A percentile compares a stretch with the other conserved stretches of the same genome.
These are phyloP conservation scores for Euryodendron excelsum DNA, from an alignment of 148 eudicot genomes.

Conservation along the genomic window DNA sequence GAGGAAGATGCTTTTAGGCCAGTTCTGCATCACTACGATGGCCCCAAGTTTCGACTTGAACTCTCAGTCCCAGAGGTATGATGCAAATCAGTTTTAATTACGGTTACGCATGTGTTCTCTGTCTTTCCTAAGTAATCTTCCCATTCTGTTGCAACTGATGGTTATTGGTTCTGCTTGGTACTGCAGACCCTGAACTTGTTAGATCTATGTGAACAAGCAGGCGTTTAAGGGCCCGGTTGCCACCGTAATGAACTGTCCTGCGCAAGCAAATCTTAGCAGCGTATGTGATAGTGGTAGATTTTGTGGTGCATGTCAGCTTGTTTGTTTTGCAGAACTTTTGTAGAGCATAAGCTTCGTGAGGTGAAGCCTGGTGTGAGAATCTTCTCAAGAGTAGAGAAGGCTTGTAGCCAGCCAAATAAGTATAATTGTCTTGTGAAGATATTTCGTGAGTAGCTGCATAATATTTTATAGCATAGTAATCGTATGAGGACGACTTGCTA, in stretches of 20 bases:
- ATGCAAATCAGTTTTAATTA: not conserved
- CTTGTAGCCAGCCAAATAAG: conserved; percentile 33
- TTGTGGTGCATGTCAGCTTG: conserved; percentile 22
- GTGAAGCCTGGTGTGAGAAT: conserved; percentile 42
- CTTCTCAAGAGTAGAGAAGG: conserved; percentile 32
- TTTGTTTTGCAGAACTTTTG: conserved; percentile 42
- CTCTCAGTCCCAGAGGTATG: conserved; percentile 90
- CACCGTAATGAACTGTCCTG: conserved; percentile 8
- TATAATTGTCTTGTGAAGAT: conserved; percentile 18
- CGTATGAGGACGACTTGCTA: not conserved
- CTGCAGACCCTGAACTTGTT: conserved; percentile 89
- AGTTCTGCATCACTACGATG: conserved; percentile 98
- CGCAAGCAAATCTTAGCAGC: conserved; percentile 36
- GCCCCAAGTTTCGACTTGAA: conserved; percentile 97
- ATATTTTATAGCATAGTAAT: not conserved
- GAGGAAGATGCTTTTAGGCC: conserved; percentile 99
- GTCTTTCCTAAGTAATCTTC: not conserved
- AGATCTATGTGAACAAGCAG: conserved; percentile 84
- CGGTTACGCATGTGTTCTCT: not conserved
- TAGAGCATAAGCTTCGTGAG: conserved; percentile 51
- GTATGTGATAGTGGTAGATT: conserved; percentile 35
- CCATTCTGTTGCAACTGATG: not conserved
- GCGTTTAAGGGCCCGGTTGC: conserved; percentile 34
- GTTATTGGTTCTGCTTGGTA: conserved; percentile 2
- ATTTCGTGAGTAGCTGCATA: conserved; percentile 17